These are phyloP conservation scores for Acanthochlamys bracteata DNA, from an alignment of 106 monocot species.

Conservation along the genomic window DNA sequence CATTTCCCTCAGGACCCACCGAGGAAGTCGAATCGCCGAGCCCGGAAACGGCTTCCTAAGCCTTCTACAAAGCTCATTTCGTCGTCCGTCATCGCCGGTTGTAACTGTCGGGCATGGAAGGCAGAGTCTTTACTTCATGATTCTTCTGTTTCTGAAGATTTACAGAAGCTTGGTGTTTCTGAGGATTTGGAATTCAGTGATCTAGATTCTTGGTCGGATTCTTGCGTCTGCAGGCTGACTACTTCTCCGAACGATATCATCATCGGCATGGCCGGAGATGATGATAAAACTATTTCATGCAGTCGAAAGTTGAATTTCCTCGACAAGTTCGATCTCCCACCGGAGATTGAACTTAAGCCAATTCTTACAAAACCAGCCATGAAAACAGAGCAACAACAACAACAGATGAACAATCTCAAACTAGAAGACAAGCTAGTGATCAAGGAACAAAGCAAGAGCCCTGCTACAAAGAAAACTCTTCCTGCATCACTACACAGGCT, in stretches of 20 bases:
- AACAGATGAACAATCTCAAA: too few species aligned
- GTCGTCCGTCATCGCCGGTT: conserved; percentile 11
- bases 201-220: background rate
- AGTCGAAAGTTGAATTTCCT: background rate
- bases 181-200: background rate
- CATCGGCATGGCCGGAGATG: conserved; percentile 7
- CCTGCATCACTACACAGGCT: background rate
- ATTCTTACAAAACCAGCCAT: conserved; percentile 40
- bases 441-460: conserved; percentile 1
- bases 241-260: conserved; percentile 18
- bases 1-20: conserved; percentile 29
- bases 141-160: background rate
- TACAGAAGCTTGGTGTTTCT: background rate
- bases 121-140: background rate
- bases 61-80: background rate
- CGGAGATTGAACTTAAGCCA: conserved; percentile 31
- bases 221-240: conserved; percentile 1
- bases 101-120: conserved; percentile 6
- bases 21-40: conserved; percentile 17
- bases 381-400: background rate
- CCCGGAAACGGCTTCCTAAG: background rate
- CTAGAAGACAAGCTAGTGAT: too few species aligned
- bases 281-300: background rate
- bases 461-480: background rate
- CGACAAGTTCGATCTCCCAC: background rate